Conservation (phyloP, 2,329 filamentous ascomycete species). For the Aspergillus sp. region DNA sequence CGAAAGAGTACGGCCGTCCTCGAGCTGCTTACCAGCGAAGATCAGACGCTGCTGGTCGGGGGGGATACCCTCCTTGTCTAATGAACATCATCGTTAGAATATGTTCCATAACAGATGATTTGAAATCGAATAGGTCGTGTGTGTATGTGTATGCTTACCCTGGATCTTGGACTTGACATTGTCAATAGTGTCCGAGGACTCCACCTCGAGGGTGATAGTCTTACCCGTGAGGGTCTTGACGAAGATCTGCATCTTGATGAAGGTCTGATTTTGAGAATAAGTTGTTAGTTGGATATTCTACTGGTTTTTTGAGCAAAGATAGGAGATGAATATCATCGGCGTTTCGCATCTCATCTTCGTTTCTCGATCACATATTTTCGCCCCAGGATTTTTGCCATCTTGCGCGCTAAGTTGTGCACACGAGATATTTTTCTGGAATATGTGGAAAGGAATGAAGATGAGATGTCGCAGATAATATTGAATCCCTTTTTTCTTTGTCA, state of each 20-base stretch:
- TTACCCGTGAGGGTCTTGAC: slow-evolving; percentile 86
- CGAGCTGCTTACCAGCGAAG: slow-evolving; percentile 99
- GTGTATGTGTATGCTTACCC: slow-evolving; percentile 53
- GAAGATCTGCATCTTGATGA: slow-evolving; percentile 56
- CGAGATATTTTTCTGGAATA: no score
- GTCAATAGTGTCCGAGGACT: slow-evolving; percentile 99
- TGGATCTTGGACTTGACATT: slow-evolving; percentile 99
- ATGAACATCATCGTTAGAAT: slow-evolving; percentile 32
- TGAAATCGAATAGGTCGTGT: no score
- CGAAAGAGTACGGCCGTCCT: slow-evolving; percentile 97
- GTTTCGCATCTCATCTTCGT: neutral
- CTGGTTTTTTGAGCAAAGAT: neutral
- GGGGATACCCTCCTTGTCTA: slow-evolving; percentile 99
- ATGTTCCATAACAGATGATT: no score
- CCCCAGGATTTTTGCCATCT: no score
- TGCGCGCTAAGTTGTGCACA: no score
- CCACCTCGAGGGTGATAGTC: slow-evolving; percentile 99
- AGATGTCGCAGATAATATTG: neutral
- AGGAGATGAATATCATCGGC: neutral
- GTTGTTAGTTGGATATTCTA: slow-evolving; percentile 14
- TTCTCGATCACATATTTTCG: no score
- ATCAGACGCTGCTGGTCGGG: slow-evolving; percentile 99
- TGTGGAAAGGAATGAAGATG: no score
- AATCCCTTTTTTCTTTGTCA: neutral
- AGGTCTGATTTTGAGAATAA: slow-evolving; percentile 35